Conservation (phyloP, 2,329 filamentous ascomycete genomes). For the Apiospora koreana region DNA sequence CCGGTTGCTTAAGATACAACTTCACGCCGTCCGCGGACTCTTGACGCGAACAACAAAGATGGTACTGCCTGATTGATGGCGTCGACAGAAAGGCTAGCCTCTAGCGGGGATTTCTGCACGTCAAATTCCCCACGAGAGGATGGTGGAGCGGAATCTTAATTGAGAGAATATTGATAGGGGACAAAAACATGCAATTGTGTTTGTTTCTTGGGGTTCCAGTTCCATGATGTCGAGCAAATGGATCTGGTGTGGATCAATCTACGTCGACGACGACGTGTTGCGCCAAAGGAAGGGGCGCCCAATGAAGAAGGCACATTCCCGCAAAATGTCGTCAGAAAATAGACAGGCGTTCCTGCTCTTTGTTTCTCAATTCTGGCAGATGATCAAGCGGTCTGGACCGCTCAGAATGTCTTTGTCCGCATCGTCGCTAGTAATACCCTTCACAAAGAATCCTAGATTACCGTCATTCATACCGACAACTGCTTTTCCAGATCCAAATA, state of each 20-base stretch:
- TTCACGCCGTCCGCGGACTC: neutral
- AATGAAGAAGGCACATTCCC: neutral
- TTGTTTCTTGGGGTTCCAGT: too few species aligned
- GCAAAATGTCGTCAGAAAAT: neutral
- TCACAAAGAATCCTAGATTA: neutral
- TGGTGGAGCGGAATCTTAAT: neutral
- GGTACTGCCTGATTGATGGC: neutral
- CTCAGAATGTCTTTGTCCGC: neutral
- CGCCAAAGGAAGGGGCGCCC: neutral
- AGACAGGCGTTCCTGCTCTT: neutral
- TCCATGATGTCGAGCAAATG: too few species aligned
- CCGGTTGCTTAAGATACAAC: neutral
- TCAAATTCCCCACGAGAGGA: neutral
- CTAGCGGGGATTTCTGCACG: too few species aligned
- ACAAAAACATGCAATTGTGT: neutral
- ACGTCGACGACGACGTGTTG: neutral
- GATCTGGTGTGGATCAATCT: too few species aligned
- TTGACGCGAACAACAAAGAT: neutral
- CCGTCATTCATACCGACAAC: neutral
- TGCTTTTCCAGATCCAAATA: neutral
- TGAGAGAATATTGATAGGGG: too few species aligned
- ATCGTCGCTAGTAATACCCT: neutral
- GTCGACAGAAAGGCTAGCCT: too few species aligned
- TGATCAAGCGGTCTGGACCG: neutral
- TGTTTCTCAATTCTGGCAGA: neutral